phyloP scores from a whole-genome alignment of 2,329 filamentous ascomycete genomes.

The Nemania sp. region DNA sequence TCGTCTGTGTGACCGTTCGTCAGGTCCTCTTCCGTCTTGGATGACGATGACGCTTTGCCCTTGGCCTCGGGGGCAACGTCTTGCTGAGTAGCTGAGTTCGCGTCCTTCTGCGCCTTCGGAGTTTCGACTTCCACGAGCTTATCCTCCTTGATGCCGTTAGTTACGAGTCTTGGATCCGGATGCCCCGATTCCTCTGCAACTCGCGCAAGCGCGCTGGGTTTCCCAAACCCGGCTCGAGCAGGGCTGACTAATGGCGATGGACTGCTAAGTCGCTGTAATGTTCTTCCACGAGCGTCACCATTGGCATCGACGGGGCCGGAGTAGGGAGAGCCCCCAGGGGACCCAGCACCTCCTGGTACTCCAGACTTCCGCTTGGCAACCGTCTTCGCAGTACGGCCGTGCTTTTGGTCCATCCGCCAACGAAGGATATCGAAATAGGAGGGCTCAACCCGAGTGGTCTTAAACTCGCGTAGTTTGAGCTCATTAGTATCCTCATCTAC shows the following conservation, averaged over 20 bases:
- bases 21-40: constrained; percentile 46
- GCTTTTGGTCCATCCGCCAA: constrained; percentile 96
- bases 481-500: constrained; percentile 94
- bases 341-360: constrained; percentile 57
- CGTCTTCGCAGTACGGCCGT: constrained; percentile 71
- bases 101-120: constrained; percentile 62
- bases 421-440: constrained; percentile 93
- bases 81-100: constrained; percentile 49
- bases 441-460: constrained; percentile 87
- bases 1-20: constrained; percentile 59
- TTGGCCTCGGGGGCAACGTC: constrained; percentile 49
- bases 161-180: constrained; percentile 41
- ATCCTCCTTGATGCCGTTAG: constrained; percentile 57
- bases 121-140: constrained; percentile 70
- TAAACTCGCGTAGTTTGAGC: constrained; percentile 93
- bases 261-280: constrained; percentile 75
- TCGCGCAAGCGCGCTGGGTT: constrained; percentile 78
- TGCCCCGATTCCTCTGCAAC: constrained; percentile 75
- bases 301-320: constrained; percentile 71
- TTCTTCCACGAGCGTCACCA: constrained; percentile 74
- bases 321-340: constrained; percentile 69
- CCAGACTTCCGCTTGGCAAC: constrained; percentile 66
- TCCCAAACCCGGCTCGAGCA: constrained; percentile 72
- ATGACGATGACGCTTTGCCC: constrained; percentile 52
- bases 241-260: constrained; percentile 74